A percentile compares a stretch with the other conserved stretches of the same genome.
Evolutionary conservation across 768 basidiomycete species (phyloP).

Genomic region (Boletus rubescentipes): DNA sequence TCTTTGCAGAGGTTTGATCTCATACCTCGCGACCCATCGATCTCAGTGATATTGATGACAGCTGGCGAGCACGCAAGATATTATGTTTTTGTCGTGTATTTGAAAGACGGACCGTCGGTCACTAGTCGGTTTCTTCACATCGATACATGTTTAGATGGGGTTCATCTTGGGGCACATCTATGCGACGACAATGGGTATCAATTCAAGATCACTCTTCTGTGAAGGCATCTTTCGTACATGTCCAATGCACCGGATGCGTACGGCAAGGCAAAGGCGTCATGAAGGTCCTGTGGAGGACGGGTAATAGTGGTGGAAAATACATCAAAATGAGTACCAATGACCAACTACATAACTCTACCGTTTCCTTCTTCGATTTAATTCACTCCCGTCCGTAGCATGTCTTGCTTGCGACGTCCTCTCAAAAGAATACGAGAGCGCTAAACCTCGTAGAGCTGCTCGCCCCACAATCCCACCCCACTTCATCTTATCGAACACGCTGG

Average conservation of each 20-base stretch:
- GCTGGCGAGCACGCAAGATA: conserved; percentile 19
- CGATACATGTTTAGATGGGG: too few relatives aligned
- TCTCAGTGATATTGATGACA: not conserved
- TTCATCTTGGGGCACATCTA: not conserved
- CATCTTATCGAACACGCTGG: conserved; percentile 23
- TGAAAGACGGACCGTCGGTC: conserved; percentile 21
- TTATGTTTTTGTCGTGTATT: conserved; percentile 16
- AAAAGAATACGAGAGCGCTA: not conserved
- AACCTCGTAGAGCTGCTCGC: conserved; percentile 21
- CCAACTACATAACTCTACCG: too few relatives aligned
- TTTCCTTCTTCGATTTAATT: not conserved
- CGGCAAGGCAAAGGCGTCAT: conserved; percentile 12
- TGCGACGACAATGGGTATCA: conserved; percentile 7
- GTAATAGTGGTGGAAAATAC: too few relatives aligned
- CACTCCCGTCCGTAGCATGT: not conserved
- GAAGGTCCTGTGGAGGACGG: not conserved
- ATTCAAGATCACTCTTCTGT: too few relatives aligned
- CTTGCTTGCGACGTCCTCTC: not conserved
- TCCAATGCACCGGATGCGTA: conserved; percentile 19
- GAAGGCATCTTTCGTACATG: conserved; percentile 11
- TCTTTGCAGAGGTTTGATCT: conserved; percentile 17
- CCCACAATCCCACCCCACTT: conserved; percentile 14
- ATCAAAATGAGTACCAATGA: too few relatives aligned
- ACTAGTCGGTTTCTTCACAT: not conserved
- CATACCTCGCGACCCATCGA: too few relatives aligned